Percentiles rank a stretch among this genome's conserved stretches.
Evolutionary conservation across 225 moss, liverwort and hornwort genomes (phyloP).

Genomic region (Pleurozium schreberi): DNA sequence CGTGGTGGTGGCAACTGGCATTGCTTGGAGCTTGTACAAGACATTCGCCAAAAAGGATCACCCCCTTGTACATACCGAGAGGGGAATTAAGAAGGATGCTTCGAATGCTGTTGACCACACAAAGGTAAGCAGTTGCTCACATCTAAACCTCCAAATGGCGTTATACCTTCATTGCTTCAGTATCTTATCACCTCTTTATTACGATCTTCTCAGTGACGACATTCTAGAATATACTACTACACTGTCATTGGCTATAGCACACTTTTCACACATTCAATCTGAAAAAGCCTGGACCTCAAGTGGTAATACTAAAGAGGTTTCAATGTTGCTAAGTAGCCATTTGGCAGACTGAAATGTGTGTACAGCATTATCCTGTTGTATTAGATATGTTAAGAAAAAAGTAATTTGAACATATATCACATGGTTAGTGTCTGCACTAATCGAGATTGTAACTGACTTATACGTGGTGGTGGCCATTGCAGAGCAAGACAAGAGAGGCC

Average conservation of each 20-base stretch:
- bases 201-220: background rate
- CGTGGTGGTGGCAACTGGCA: constrained; percentile 32
- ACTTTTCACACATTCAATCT: background rate
- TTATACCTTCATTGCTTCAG: background rate
- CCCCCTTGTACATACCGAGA: constrained; percentile 21
- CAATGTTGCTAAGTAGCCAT: background rate
- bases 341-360: background rate
- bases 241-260: too few species aligned
- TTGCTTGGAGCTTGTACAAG: constrained; percentile 32
- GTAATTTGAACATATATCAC: background rate
- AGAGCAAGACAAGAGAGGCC: background rate
- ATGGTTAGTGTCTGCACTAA: background rate
- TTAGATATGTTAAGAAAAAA: background rate
- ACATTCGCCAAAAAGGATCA: constrained; percentile 18
- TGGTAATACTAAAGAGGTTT: too few species aligned
- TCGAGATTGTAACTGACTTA: background rate
- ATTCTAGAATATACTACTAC: background rate
- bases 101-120: constrained; percentile 4
- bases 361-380: background rate
- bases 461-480: background rate
- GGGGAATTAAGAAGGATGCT: constrained; percentile 20
- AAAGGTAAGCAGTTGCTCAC: background rate
- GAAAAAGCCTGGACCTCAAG: too few species aligned
- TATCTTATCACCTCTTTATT: background rate
- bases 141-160: background rate